phyloP scores from a whole-genome alignment of 495 filamentous ascomycete genomes.

The Aspergillus affinis region DNA sequence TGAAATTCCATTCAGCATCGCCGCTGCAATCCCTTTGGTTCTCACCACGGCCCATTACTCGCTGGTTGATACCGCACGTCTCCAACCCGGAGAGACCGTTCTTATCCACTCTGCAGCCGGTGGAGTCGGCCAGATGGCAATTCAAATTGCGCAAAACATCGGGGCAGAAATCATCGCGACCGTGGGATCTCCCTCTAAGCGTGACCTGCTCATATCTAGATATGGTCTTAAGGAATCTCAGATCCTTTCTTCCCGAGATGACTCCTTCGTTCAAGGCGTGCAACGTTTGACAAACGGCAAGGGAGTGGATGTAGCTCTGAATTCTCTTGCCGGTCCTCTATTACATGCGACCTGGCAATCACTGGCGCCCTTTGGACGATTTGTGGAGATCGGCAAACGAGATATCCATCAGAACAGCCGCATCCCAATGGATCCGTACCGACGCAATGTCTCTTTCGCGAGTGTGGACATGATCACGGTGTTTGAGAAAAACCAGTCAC shows the following conservation, averaged over 20 bases:
- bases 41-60: not conserved
- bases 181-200: slow-evolving; percentile 47
- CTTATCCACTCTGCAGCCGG: slow-evolving; percentile 59
- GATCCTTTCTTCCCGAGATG: slow-evolving; percentile 52
- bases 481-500: slow-evolving; percentile 20
- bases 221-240: slow-evolving; percentile 50
- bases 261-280: slow-evolving; percentile 39
- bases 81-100: slow-evolving; percentile 43
- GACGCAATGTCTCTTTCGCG: slow-evolving; percentile 17
- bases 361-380: slow-evolving; percentile 45
- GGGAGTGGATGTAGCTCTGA: slow-evolving; percentile 55
- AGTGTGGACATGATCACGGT: slow-evolving; percentile 20
- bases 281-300: slow-evolving; percentile 40
- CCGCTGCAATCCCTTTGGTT: not conserved
- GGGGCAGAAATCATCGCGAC: slow-evolving; percentile 59
- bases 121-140: slow-evolving; percentile 60
- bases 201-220: slow-evolving; percentile 44
- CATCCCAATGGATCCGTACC: slow-evolving; percentile 22
- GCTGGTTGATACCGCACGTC: slow-evolving; percentile 1
- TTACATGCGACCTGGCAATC: slow-evolving; percentile 40
- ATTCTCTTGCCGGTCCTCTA: slow-evolving; percentile 39
- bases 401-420: slow-evolving; percentile 22
- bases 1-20: not conserved
- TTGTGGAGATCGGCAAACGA: slow-evolving; percentile 55
- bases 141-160: slow-evolving; percentile 51